Base-by-base conservation (phyloP, 2,329 filamentous ascomycete species). In the Daldinia sp. region DNA sequence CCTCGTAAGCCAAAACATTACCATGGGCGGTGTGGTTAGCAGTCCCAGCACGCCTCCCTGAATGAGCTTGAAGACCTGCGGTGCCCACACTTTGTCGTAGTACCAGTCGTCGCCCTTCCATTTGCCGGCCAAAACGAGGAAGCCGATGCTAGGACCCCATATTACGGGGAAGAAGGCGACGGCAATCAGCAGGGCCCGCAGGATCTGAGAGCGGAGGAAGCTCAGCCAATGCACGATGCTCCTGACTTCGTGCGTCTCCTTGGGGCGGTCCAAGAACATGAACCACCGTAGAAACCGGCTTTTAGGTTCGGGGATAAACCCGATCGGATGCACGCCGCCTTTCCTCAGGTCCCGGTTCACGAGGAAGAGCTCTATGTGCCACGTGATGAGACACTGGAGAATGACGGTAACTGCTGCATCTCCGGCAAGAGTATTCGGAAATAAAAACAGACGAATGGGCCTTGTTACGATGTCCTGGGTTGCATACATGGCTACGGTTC, bases 351-450 rank as follows among this genome's bases (percentile, higher is more conserved):
- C 84, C 23, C 78, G 77, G 70, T 82, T 82, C 28, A 87, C 84
- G n/a, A 86, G 74, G 30, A 81, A 65, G 39, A 81, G 77, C 73
- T 87, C 84, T 46, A 85, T 77, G 57, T 85, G 76, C 85, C 85
- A 88, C 23, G 85, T 87, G 53, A 86, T 77, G 68, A 84, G 74
- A 70, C 79, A 82, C 74, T 87, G 85, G 57, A 87, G 59, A 68
- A 87, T 78, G 65, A 86, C 80, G n/a, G 85, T 87, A 44, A 87
- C 78, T 41, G 79, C 82, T 2, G 82, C 82, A 74, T 88, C 86
- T 60, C 80, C 82, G 15, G 84, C 81, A 2, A 88, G 78, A 1
- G 85, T 86, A 70, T 84, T 85, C 67, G 85, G 85, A 30, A 85
- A 81, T 68, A 79, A 75, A 72, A 84, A 87, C 51, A 87, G 78